Evolutionary conservation across 1,139 yeast species (phyloP).

Genomic region (Saccharomyces hybrid): DNA sequence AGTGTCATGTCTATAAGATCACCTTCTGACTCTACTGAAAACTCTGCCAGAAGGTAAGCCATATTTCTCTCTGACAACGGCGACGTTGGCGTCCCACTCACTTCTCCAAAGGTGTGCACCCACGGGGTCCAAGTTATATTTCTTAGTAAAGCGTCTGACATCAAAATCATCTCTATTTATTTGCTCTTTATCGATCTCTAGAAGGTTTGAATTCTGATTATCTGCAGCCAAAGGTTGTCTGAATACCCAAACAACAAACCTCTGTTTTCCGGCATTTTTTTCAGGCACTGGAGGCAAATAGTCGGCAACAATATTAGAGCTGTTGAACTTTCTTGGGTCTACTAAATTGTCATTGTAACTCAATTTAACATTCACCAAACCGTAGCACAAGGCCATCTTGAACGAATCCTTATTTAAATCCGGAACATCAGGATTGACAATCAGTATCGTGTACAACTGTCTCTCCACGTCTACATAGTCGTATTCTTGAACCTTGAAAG

Average conservation of each 20-base stretch:
- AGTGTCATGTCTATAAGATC: slow-evolving; percentile 5
- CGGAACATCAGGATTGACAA: slow-evolving; percentile 92
- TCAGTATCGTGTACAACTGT: slow-evolving; percentile 60
- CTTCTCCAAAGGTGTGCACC: slow-evolving; percentile 95
- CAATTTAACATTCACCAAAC: slow-evolving; percentile 61
- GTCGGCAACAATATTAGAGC: slow-evolving; percentile 35
- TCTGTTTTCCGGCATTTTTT: slow-evolving; percentile 73
- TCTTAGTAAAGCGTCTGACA: slow-evolving; percentile 58
- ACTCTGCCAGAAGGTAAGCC: slow-evolving; percentile 72
- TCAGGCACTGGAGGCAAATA: slow-evolving; percentile 87
- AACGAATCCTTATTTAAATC: slow-evolving; percentile 62
- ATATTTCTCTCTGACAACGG: slow-evolving; percentile 56
- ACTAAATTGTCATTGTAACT: slow-evolving; percentile 53
- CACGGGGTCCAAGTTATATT: slow-evolving; percentile 54
- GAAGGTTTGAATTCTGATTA: slow-evolving; percentile 9
- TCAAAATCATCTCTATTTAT: slow-evolving; percentile 48
- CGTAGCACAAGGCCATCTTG: slow-evolving; percentile 72
- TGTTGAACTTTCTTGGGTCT: slow-evolving; percentile 41
- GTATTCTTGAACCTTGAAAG: slow-evolving; percentile 66
- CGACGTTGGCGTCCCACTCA: slow-evolving; percentile 70
- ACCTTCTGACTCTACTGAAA: slow-evolving; percentile 48
- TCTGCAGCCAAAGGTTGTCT: slow-evolving; percentile 44
- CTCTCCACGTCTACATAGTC: slow-evolving; percentile 40
- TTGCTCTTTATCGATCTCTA: slow-evolving; percentile 18
- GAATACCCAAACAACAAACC: slow-evolving; percentile 87